A percentile compares a stretch with the other conserved stretches of the same genome.
Evolutionary conservation across 192 early-diverging fungal genomes (phyloP).

Genomic region (Dispira simplex): DNA sequence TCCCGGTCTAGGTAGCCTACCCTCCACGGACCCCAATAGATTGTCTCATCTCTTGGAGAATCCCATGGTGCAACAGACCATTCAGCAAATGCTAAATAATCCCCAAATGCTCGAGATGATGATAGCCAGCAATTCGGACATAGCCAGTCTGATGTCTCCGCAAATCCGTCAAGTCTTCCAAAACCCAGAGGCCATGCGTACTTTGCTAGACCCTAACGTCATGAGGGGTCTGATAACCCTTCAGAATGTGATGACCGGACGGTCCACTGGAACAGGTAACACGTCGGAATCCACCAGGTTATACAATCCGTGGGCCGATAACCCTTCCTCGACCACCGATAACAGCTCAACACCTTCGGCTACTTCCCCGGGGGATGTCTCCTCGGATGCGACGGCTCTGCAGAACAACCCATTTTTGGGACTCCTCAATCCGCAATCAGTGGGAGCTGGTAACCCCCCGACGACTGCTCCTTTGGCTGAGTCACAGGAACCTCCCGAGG

Average conservation of each 20-base stretch:
- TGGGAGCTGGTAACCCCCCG: conserved; percentile 19
- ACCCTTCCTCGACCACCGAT: conserved; percentile 13
- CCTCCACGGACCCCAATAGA: conserved; percentile 38
- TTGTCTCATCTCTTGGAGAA: conserved; percentile 65
- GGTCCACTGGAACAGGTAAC: conserved; percentile 14
- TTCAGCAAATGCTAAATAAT: conserved; percentile 67
- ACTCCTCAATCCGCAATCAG: conserved; percentile 24
- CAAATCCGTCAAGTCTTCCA: conserved; percentile 76
- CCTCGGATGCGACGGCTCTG: conserved; percentile 16
- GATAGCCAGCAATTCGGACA: conserved; percentile 66
- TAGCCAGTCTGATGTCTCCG: conserved; percentile 62
- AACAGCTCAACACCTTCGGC: conserved; percentile 12
- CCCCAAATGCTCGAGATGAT: conserved; percentile 76
- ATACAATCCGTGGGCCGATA: conserved; percentile 24
- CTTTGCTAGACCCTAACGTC: conserved; percentile 74
- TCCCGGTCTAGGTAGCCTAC: neutral
- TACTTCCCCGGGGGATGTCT: conserved; percentile 17
- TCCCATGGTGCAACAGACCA: conserved; percentile 67
- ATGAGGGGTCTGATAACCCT: conserved; percentile 60
- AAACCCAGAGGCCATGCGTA: conserved; percentile 57
- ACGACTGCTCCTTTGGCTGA: conserved; percentile 20
- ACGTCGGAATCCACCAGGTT: conserved; percentile 15
- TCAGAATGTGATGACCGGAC: conserved; percentile 13
- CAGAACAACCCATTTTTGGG: conserved; percentile 28
- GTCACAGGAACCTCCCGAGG: conserved; percentile 37